Conservation (phyloP, 331 rosid species). For the Erythrophleum ivorense region DNA sequence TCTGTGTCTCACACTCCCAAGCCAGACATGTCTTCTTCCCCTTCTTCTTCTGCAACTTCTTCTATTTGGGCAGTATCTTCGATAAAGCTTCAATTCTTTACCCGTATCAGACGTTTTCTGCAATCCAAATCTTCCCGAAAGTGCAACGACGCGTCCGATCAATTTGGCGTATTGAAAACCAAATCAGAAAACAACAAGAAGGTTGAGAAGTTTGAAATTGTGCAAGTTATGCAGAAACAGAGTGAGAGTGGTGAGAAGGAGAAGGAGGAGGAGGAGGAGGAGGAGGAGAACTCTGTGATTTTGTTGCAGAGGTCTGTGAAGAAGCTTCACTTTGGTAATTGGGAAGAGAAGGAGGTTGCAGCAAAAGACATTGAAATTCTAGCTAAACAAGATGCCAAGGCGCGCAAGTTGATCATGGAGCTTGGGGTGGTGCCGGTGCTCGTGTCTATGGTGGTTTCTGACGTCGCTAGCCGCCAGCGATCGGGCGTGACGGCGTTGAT, state of each 20-base stretch:
- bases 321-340: conserved; percentile 88
- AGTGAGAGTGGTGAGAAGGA: neutral
- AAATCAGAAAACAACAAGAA: conserved; percentile 12
- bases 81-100: conserved; percentile 72
- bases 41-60: conserved; percentile 42
- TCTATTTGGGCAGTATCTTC: conserved; percentile 69
- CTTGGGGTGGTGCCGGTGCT: conserved; percentile 85
- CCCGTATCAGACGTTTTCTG: conserved; percentile 69
- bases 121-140: conserved; percentile 68
- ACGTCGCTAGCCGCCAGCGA: conserved; percentile 47
- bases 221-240: conserved; percentile 41
- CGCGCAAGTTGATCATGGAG: conserved; percentile 72
- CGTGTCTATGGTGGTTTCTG: conserved; percentile 74
- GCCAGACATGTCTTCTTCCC: conserved; percentile 60
- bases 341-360: conserved; percentile 86
- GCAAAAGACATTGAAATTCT: conserved; percentile 66
- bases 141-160: conserved; percentile 47
- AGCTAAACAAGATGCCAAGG: conserved; percentile 65
- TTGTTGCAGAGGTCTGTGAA: conserved; percentile 78
- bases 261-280: conserved; percentile 35
- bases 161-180: conserved; percentile 25
- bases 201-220: conserved; percentile 28
- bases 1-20: conserved; percentile 32
- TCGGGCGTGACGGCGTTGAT: conserved; percentile 63
- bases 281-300: conserved; percentile 39